These are phyloP conservation scores for Hirschfeldia incana DNA, from an alignment of 345 rosid species.

Conservation along the genomic window DNA sequence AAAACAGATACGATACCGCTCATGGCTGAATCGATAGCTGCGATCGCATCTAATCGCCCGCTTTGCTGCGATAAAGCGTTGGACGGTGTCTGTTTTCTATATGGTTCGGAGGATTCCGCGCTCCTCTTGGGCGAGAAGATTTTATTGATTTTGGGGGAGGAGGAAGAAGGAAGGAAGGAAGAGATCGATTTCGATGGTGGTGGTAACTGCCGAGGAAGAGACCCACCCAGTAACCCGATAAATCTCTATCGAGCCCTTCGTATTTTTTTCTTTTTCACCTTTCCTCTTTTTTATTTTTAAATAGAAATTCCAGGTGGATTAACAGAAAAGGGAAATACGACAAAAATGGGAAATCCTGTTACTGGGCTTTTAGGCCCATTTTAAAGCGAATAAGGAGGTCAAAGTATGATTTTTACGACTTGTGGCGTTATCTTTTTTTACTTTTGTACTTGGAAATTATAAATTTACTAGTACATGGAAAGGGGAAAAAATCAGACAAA, in stretches of 20 bases:
- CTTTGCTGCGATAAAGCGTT: no score
- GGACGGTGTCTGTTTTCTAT: not conserved
- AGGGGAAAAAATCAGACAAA: not conserved
- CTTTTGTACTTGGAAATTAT: not conserved
- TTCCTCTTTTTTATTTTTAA: not conserved
- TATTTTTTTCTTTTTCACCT: not conserved
- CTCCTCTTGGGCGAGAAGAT: slow-evolving; percentile 3
- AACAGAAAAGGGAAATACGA: not conserved
- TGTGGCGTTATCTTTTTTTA: no score
- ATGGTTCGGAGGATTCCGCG: slow-evolving; percentile 2
- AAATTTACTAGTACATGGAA: not conserved
- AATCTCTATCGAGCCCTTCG: slow-evolving; percentile 16
- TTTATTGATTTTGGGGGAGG: slow-evolving; percentile 1
- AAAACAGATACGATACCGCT: slow-evolving; percentile 25
- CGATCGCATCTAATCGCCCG: slow-evolving; percentile 38
- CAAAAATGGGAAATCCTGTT: not conserved
- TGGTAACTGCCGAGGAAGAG: slow-evolving; percentile 42
- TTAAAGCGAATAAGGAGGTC: not conserved
- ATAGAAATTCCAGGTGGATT: slow-evolving; percentile 26
- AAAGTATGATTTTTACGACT: not conserved
- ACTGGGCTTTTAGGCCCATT: slow-evolving; percentile 36
- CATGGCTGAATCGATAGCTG: slow-evolving; percentile 36
- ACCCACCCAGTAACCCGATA: slow-evolving; percentile 44
- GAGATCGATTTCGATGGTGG: slow-evolving; percentile 30
- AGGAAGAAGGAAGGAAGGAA: not conserved